Base-by-base conservation (phyloP, 1,284 basidiomycete species). In the Schizophyllum amplum region DNA sequence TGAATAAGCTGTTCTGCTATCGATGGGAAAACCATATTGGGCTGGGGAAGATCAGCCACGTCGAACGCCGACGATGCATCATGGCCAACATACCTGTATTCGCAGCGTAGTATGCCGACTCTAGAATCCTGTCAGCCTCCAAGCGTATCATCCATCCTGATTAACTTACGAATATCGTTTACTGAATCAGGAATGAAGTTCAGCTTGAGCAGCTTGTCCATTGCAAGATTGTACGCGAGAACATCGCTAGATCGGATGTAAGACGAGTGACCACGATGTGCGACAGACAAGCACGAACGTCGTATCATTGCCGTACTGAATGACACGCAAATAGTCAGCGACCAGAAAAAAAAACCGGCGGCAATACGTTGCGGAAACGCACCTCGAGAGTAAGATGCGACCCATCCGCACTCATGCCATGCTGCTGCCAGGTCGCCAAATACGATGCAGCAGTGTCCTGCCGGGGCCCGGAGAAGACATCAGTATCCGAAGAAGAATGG, bases 1-100 rank as follows among this genome's bases (percentile, higher is more conserved):
- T 26, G 83, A 85, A 66, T 84, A 87, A 9, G 81, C 80, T 65
- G 86, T 82, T 24, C 79, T 81, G 24, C 24, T 87, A 66, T 86
- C 85, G 27, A 87, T 72, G 1, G 83, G 82, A 3, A 86, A 74
- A 21, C 84, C 84, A 62, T 78, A 86, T 4, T 70, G 60, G 60
- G 74, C 76, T 78, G n/a, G n/a, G n/a, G n/a, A n/a, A n/a, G n/a
- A n/a, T n/a, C n/a, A n/a, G n/a, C n/a, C n/a, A n/a, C n/a, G n/a
- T n/a, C n/a, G n/a, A n/a, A n/a, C n/a, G n/a, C n/a, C n/a, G n/a
- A 50, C 4, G 11, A 24, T 50, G 21, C 17, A 49, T 6, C 17
- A 23, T 5, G 17, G 47, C 5, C 5, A 20, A 21, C 48, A 11
- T 20, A 50, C 48, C 48, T 4, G 20, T 50, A 21, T 50, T 4